Conservation (phyloP, 805 yeast genomes). For the Danielozyma ontarioensis region DNA sequence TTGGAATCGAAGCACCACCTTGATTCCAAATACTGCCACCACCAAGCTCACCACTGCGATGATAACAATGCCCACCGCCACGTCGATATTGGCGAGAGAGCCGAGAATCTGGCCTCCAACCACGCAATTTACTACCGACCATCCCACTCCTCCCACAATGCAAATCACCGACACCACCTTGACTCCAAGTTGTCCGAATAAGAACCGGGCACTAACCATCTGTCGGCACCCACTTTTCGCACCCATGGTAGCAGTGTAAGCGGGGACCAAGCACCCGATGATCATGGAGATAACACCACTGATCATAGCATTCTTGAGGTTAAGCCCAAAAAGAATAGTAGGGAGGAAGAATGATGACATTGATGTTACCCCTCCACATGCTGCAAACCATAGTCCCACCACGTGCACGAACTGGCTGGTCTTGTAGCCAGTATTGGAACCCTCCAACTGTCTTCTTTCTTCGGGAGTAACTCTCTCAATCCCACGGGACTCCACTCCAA, state of each 20-base stretch:
- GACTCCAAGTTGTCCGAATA: conserved; percentile 34
- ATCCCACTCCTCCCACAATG: conserved; percentile 30
- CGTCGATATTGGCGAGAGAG: conserved; percentile 17
- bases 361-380: conserved; percentile 34
- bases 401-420: conserved; percentile 22
- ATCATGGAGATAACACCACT: conserved; percentile 25
- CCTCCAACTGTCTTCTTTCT: conserved; percentile 14
- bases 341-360: conserved; percentile 34
- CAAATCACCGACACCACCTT: conserved; percentile 25
- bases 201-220: conserved; percentile 31
- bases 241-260: conserved; percentile 35
- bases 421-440: conserved; percentile 3
- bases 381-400: conserved; percentile 34
- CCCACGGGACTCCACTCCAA: conserved; percentile 31
- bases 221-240: conserved; percentile 35
- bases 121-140: conserved; percentile 36
- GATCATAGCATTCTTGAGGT: conserved; percentile 20
- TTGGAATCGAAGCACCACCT: conserved; percentile 24
- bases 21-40: conserved; percentile 29
- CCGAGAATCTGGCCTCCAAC: conserved; percentile 32
- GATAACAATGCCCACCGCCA: conserved; percentile 26
- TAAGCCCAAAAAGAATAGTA: conserved; percentile 22
- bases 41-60: conserved; percentile 21
- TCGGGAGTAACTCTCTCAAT: conserved; percentile 28
- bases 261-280: conserved; percentile 33